phyloP scores from a whole-genome alignment of 1,284 basidiomycete genomes.

The Trichosporon faecale region DNA sequence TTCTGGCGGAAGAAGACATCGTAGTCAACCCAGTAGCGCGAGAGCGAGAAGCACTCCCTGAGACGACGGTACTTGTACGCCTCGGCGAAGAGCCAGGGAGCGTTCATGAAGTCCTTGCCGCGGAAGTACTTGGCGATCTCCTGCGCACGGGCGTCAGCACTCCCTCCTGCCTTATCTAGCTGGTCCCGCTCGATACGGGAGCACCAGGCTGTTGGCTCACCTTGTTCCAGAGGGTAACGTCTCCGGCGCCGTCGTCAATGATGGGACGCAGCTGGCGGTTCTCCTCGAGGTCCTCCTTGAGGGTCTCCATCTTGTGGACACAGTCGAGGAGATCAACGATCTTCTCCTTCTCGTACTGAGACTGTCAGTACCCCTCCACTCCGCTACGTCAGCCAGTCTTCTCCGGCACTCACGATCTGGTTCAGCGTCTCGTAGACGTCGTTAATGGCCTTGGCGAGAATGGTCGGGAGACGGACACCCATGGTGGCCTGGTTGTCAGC shows the following conservation, averaged over 20 bases:
- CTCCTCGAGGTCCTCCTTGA: conserved; percentile 75
- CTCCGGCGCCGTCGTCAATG: conserved; percentile 87
- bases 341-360: conserved; percentile 71
- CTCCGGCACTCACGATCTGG: conserved; percentile 48
- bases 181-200: background rate
- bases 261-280: conserved; percentile 80
- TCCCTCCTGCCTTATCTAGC: background rate
- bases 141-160: conserved; percentile 23
- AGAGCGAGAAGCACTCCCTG: conserved; percentile 91
- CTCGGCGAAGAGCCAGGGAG: conserved; percentile 92
- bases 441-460: conserved; percentile 93
- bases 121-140: conserved; percentile 90
- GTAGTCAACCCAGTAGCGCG: conserved; percentile 86
- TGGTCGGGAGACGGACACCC: conserved; percentile 90
- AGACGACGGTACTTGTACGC: conserved; percentile 97
- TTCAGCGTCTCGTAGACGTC: conserved; percentile 88
- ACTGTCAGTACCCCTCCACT: background rate
- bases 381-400: background rate
- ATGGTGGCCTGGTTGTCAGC: conserved; percentile 64
- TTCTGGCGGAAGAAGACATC: conserved; percentile 82
- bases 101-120: conserved; percentile 94
- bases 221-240: conserved; percentile 96
- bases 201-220: conserved; percentile 40
- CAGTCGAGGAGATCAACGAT: conserved; percentile 82
- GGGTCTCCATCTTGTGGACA: conserved; percentile 77